phyloP scores from a whole-genome alignment of 495 filamentous ascomycete species.

The Massariosphaeria phaeospora region DNA sequence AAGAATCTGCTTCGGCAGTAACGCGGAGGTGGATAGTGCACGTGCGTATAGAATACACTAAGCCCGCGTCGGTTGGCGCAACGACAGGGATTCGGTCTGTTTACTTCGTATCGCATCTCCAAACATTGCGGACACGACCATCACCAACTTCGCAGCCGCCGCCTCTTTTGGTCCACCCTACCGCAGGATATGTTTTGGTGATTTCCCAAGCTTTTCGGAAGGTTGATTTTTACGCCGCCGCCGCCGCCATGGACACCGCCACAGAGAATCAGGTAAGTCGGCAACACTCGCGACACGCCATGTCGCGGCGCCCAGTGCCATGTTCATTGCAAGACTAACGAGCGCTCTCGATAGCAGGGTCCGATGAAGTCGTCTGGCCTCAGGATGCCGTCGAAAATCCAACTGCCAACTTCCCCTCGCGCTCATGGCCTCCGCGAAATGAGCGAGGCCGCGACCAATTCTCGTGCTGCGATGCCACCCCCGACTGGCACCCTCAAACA shows the following conservation, averaged over 20 bases:
- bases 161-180: not conserved
- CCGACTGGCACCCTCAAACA: constrained; percentile 19
- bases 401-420: constrained; percentile 11
- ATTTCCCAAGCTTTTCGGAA: constrained; percentile 5
- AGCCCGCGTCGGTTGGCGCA: not conserved
- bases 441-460: constrained; percentile 19
- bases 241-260: constrained; percentile 24
- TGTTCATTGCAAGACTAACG: no score
- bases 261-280: constrained; percentile 31
- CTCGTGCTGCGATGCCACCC: constrained; percentile 17
- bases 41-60: no score
- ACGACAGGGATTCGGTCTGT: constrained; percentile 14
- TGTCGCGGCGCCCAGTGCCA: no score
- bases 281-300: no score
- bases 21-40: no score
- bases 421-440: constrained; percentile 18
- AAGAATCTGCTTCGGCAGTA: no score
- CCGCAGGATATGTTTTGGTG: constrained; percentile 11
- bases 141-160: constrained; percentile 1
- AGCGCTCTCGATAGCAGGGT: constrained; percentile 3
- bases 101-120: not conserved
- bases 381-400: constrained; percentile 10
- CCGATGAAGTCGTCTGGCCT: constrained; percentile 22
- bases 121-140: not conserved
- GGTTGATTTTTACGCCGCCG: not conserved